phyloP scores from a whole-genome alignment of 352 stramenopile species.

The Pelagophyceae sp. region DNA sequence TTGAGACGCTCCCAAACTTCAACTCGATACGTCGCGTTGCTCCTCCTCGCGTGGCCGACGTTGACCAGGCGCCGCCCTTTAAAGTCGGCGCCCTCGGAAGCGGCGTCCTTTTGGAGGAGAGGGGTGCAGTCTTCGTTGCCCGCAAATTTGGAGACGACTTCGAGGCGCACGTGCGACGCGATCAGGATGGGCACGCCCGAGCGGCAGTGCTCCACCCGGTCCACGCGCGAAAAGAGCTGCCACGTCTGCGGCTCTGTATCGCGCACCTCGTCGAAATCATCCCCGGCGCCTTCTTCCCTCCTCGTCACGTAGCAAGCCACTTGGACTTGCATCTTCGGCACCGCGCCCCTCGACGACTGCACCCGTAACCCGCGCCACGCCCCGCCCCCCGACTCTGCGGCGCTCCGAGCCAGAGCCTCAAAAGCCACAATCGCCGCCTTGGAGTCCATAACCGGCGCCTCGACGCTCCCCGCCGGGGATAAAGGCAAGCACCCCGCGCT shows the following conservation, averaged over 20 bases:
- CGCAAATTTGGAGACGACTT: not conserved
- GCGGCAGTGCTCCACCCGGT: not conserved
- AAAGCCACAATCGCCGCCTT: too few relatives aligned
- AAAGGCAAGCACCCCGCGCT: too few relatives aligned
- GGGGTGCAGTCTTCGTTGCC: not conserved
- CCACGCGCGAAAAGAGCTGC: constrained; percentile 3
- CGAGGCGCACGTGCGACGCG: not conserved
- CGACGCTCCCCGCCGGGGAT: too few relatives aligned
- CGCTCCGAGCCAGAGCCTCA: too few relatives aligned
- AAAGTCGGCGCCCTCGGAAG: not conserved
- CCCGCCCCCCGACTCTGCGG: too few relatives aligned
- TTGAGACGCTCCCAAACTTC: not conserved
- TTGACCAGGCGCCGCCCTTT: not conserved
- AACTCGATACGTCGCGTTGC: not conserved
- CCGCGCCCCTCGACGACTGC: too few relatives aligned
- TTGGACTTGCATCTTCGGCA: not conserved
- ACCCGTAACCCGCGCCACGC: too few relatives aligned
- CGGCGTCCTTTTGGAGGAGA: not conserved
- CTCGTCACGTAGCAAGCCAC: not conserved
- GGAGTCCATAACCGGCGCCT: too few relatives aligned
- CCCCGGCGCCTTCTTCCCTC: too few relatives aligned
- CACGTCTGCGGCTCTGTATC: not conserved
- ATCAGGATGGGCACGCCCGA: not conserved
- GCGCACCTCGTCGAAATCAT: not conserved
- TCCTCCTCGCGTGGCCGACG: not conserved